phyloP scores from a whole-genome alignment of 192 early-diverging fungal species.

The Podila clonocystis region DNA sequence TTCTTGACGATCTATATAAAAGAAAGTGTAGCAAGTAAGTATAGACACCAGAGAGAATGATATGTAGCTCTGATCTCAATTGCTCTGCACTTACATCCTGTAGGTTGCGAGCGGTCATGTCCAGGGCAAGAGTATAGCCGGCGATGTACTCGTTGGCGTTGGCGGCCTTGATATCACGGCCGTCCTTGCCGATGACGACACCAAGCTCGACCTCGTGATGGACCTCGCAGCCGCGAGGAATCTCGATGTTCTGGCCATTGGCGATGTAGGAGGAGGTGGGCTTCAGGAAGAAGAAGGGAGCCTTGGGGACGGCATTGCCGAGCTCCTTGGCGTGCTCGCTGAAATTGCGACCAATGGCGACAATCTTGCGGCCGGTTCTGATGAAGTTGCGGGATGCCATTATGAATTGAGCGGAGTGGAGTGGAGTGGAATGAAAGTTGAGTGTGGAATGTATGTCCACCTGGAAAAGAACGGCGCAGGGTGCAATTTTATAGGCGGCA shows the following conservation, averaged over 20 bases:
- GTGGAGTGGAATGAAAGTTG: background rate
- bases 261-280: constrained; percentile 84
- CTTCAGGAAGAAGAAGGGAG: constrained; percentile 95
- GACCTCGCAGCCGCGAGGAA: constrained; percentile 79
- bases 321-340: constrained; percentile 96
- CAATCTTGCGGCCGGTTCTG: constrained; percentile 82
- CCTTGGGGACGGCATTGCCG: constrained; percentile 87
- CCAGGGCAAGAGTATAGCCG: constrained; percentile 88
- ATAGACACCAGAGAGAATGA: too few relatives aligned
- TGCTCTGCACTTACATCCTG: constrained; percentile 58
- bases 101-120: constrained; percentile 92
- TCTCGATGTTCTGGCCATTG: constrained; percentile 77
- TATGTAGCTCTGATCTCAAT: background rate
- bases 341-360: constrained; percentile 94
- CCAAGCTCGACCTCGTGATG: constrained; percentile 97
- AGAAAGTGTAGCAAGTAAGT: background rate
- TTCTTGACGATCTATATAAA: constrained; percentile 72
- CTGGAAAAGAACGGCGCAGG: background rate
- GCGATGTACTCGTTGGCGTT: constrained; percentile 74
- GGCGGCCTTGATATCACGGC: constrained; percentile 73
- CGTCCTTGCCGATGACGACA: constrained; percentile 86
- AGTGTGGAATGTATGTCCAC: background rate
- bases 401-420: background rate
- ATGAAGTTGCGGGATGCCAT: constrained; percentile 64
- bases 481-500: too few relatives aligned